These are phyloP conservation scores for Lichtheimia corymbifera DNA, from an alignment of 371 early-diverging fungal species.

Conservation along the genomic window DNA sequence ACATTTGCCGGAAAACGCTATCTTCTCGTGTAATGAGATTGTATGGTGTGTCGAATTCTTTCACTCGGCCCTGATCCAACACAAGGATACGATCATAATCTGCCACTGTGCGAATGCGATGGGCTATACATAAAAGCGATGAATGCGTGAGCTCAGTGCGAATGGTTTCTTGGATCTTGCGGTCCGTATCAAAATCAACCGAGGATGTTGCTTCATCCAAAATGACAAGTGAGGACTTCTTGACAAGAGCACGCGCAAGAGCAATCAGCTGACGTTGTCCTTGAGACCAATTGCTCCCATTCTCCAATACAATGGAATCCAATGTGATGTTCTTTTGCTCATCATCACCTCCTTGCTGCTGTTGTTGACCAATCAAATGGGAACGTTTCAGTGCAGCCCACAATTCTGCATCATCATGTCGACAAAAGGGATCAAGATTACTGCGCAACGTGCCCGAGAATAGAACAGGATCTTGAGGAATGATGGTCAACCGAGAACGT, in stretches of 20 bases:
- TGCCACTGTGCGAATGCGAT: constrained; percentile 83
- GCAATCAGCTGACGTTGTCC: constrained; percentile 91
- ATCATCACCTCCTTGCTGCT: not conserved
- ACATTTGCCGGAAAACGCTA: constrained; percentile 66
- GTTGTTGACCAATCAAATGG: constrained; percentile 54
- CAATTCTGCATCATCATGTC: constrained; percentile 69
- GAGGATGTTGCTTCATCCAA: constrained; percentile 89
- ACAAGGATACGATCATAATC: constrained; percentile 89
- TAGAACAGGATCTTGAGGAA: constrained; percentile 67
- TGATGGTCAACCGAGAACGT: constrained; percentile 62
- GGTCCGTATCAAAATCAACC: constrained; percentile 78
- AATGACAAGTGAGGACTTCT: constrained; percentile 73
- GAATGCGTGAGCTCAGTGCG: constrained; percentile 62
- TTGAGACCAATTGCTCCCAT: constrained; percentile 81
- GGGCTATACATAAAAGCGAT: constrained; percentile 77
- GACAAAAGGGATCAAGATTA: constrained; percentile 77
- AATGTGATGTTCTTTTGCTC: constrained; percentile 49
- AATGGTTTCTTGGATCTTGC: constrained; percentile 80
- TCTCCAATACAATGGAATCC: constrained; percentile 66
- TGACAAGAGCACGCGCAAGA: constrained; percentile 82
- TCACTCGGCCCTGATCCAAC: constrained; percentile 77
- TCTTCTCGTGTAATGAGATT: constrained; percentile 56
- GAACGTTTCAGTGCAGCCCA: constrained; percentile 74
- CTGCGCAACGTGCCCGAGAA: constrained; percentile 69
- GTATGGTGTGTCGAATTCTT: constrained; percentile 75